Conservation (phyloP, 2,329 filamentous ascomycete genomes). For the Pseudopithomyces maydicus region DNA sequence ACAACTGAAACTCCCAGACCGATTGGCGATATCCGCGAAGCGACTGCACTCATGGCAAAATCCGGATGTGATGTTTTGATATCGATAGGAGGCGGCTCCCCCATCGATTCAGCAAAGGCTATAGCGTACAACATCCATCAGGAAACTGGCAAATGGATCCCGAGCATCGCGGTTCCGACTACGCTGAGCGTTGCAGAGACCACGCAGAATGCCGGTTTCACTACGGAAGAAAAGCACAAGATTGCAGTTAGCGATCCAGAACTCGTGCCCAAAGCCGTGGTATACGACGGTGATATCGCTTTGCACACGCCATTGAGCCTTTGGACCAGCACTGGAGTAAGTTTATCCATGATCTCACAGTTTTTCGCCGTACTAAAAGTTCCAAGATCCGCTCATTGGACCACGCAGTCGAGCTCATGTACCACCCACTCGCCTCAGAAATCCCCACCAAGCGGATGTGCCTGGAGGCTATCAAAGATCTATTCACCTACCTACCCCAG, state of each 20-base stretch:
- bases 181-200: conserved; percentile 59
- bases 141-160: conserved; percentile 45
- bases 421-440: conserved; percentile 59
- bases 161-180: conserved; percentile 46
- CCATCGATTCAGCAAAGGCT: conserved; percentile 55
- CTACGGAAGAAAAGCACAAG: conserved; percentile 56
- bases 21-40: conserved; percentile 42
- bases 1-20: conserved; percentile 30
- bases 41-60: conserved; percentile 40
- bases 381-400: conserved; percentile 56
- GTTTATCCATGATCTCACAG: background rate
- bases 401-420: conserved; percentile 61
- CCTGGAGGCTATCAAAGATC: conserved; percentile 53
- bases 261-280: conserved; percentile 51
- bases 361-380: conserved; percentile 9
- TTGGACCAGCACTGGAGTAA: conserved; percentile 57
- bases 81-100: conserved; percentile 53
- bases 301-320: conserved; percentile 57
- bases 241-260: conserved; percentile 54
- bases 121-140: conserved; percentile 46
- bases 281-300: conserved; percentile 60
- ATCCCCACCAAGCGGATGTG: conserved; percentile 54
- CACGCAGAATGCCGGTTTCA: conserved; percentile 59
- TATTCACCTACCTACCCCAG: conserved; percentile 59
- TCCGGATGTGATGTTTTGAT: conserved; percentile 44